Base-by-base conservation (phyloP, 106 monocot genomes). In the Allium fistulosum region DNA sequence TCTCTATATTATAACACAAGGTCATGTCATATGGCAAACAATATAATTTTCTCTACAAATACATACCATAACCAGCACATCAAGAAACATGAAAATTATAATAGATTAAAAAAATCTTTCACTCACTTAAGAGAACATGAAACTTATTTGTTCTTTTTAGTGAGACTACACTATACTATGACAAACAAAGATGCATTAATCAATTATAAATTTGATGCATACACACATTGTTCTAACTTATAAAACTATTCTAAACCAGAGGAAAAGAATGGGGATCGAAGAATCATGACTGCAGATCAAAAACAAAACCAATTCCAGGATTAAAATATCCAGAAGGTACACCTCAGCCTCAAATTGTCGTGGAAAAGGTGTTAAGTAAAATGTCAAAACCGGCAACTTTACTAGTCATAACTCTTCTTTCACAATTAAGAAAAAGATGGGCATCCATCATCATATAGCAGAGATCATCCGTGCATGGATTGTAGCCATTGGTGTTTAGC, bases 401-500 rank as follows among this genome's bases (percentile, higher is more conserved):
- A 51, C 80, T 99, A 2, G 97, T 92, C 72, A 69, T 99, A 62
- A 90, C 97, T 13, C 74, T 90, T 51, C 75, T 99, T 16, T 99
- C 97, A 0, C 92, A 99, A 56, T 84, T 99, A 1, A 87, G 97
- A 69, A 89, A n/a, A 85, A 69, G 97, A 99, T 60, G 97, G 74
- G 6, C 97, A 99, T 72, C 97, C 97, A 5, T 82, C 92, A 2
- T 59, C 56, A 1, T 92, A 89, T 79, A 90, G 87, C 49, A 92
- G 97, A 4, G 89, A 71, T 26, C 86, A 87, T 48, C 0, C 84
- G 0, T 82, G 84, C 59, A 81, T 75, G 14, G 97, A 99, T 69
- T 99, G 97, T 69, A 99, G 97, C 80, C 97, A 99, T 58, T 99
- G 97, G 97, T 99, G 97, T 66, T 49, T 99, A 3, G 79, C 92